These are phyloP conservation scores for Elsinoe ampelina DNA, from an alignment of 2,329 filamentous ascomycete genomes.

Conservation along the genomic window DNA sequence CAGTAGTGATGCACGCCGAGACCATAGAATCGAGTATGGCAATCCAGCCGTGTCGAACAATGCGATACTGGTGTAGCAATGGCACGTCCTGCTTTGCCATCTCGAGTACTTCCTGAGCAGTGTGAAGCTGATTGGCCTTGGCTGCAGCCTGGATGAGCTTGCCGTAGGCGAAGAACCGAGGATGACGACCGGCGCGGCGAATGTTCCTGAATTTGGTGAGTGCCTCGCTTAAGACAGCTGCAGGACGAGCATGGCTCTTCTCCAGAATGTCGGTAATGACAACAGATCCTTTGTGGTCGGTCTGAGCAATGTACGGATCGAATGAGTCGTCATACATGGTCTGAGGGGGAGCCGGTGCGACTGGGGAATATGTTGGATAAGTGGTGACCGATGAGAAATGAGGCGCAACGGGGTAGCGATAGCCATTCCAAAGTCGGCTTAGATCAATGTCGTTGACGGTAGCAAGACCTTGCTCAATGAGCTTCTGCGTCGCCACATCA, in stretches of 20 bases:
- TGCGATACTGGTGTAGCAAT: conserved; percentile 69
- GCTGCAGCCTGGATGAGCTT: conserved; percentile 92
- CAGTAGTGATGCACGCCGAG: conserved; percentile 75
- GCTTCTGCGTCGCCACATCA: conserved; percentile 45
- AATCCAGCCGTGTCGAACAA: conserved; percentile 91
- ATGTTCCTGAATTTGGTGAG: conserved; percentile 83
- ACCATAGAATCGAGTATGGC: conserved; percentile 96
- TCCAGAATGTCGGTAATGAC: conserved; percentile 86
- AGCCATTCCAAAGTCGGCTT: conserved; percentile 49
- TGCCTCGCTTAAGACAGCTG: conserved; percentile 63
- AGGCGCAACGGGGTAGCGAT: conserved; percentile 39
- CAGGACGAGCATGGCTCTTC: conserved; percentile 62
- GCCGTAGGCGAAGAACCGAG: conserved; percentile 91
- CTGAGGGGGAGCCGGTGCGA: conserved; percentile 36
- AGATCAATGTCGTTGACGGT: conserved; percentile 43
- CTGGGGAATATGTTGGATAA: conserved; percentile 36
- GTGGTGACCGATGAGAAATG: conserved; percentile 39
- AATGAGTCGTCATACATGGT: conserved; percentile 69
- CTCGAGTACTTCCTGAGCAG: conserved; percentile 76
- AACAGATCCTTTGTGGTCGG: conserved; percentile 87
- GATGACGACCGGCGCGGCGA: conserved; percentile 81
- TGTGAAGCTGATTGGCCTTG: conserved; percentile 69
- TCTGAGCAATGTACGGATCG: conserved; percentile 83
- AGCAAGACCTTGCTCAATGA: conserved; percentile 50
- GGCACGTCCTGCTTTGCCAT: conserved; percentile 89